phyloP scores from a whole-genome alignment of 2,329 filamentous ascomycete species.

The Microsporum audouinii region DNA sequence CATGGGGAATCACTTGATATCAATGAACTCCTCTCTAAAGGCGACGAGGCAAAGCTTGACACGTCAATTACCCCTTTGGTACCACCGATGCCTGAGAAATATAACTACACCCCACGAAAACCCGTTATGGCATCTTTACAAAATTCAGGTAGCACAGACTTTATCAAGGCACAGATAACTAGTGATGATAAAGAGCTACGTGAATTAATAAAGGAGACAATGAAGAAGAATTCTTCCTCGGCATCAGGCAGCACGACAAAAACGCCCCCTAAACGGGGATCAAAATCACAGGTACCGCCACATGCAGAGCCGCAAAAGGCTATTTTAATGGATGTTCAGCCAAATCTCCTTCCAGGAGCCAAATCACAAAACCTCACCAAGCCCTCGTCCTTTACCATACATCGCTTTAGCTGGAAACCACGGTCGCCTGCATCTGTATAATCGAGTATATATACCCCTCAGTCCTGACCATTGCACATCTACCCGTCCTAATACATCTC shows the following conservation, averaged over 20 bases:
- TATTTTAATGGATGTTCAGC: conserved; percentile 35
- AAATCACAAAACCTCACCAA: conserved; percentile 2
- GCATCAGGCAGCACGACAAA: conserved; percentile 5
- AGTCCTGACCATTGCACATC: not conserved
- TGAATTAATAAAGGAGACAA: conserved; percentile 55
- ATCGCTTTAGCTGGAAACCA: conserved; percentile 13
- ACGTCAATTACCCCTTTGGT: conserved; percentile 46
- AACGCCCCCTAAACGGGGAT: not conserved
- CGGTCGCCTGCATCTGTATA: conserved; percentile 4
- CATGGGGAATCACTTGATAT: conserved; percentile 86
- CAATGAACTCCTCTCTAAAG: conserved; percentile 60
- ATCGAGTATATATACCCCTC: no score
- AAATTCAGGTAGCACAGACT: conserved; percentile 44
- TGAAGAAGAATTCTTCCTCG: conserved; percentile 26
- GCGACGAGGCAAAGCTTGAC: conserved; percentile 57
- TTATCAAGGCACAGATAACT: conserved; percentile 76
- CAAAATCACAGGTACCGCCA: conserved; percentile 16
- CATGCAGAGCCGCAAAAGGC: conserved; percentile 34
- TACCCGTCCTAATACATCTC: not conserved
- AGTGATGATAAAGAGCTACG: conserved; percentile 61
- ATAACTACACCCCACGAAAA: conserved; percentile 56
- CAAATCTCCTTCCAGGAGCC: conserved; percentile 22
- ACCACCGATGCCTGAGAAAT: conserved; percentile 49
- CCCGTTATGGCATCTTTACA: conserved; percentile 70
- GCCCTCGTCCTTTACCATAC: conserved; percentile 8